phyloP scores from a whole-genome alignment of 2,329 filamentous ascomycete genomes.

The Sporothrix mexicana region DNA sequence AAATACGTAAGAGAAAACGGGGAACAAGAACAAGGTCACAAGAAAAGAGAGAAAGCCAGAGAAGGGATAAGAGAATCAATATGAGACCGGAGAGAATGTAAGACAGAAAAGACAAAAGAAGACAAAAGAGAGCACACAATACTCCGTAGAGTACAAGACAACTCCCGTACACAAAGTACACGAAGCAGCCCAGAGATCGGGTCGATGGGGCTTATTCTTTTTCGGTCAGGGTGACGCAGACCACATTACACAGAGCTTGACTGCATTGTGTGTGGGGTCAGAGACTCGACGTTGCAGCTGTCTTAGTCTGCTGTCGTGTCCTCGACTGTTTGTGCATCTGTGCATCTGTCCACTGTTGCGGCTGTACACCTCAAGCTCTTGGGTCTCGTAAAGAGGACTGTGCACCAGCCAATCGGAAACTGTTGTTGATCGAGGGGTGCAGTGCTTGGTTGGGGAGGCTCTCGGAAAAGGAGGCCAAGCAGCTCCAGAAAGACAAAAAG shows the following conservation, averaged over 20 bases:
- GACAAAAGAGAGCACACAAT: not conserved
- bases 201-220: conserved; percentile 7
- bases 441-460: not conserved
- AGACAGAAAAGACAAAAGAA: not conserved
- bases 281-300: not conserved
- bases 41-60: not conserved
- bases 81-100: not conserved
- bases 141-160: not conserved
- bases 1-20: conserved; percentile 17
- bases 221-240: not conserved
- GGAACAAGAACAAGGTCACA: not conserved
- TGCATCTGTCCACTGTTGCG: not conserved
- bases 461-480: not conserved
- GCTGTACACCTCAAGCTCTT: not conserved
- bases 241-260: conserved; percentile 10
- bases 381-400: not conserved
- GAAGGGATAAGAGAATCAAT: not conserved
- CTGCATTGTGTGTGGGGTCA: conserved; percentile 11
- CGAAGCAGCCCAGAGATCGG: not conserved
- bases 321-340: not conserved
- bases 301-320: too few species aligned
- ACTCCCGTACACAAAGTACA: too few species aligned
- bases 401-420: not conserved
- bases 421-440: not conserved
- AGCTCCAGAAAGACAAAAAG: not conserved